Evolutionary conservation across 768 basidiomycete species (phyloP).

Genomic region (Russula dissimulans): DNA sequence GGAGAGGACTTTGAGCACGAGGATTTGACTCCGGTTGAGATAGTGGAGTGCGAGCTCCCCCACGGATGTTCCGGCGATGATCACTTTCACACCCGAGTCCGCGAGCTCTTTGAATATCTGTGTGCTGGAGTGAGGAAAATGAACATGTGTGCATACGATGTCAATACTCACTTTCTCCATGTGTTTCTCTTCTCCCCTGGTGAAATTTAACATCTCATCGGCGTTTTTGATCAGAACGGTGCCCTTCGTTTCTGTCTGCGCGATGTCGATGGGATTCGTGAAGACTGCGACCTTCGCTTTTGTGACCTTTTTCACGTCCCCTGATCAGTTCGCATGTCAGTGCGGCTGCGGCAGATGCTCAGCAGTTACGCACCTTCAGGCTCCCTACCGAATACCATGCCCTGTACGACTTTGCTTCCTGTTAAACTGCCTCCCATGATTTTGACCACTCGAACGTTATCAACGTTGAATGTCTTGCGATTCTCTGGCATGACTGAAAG

Average conservation of each 20-base stretch:
- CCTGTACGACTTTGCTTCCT: conserved; percentile 80
- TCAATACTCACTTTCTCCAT: conserved; percentile 61
- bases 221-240: conserved; percentile 94
- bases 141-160: neutral
- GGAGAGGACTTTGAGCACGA: conserved; percentile 92
- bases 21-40: conserved; percentile 87
- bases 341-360: neutral
- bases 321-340: conserved; percentile 29
- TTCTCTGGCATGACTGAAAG: conserved; percentile 85
- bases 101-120: conserved; percentile 97
- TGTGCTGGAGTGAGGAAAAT: neutral
- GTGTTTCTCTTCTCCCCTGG: conserved; percentile 91
- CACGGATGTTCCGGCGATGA: conserved; percentile 87
- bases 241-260: conserved; percentile 98
- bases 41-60: conserved; percentile 97
- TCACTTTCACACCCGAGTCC: conserved; percentile 86
- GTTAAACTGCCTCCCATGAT: conserved; percentile 92
- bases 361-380: conserved; percentile 66
- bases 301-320: conserved; percentile 69
- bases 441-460: conserved; percentile 97
- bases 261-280: conserved; percentile 84
- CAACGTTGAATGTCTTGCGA: conserved; percentile 91
- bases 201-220: conserved; percentile 96
- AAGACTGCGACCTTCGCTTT: conserved; percentile 94
- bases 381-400: conserved; percentile 97